phyloP scores from a whole-genome alignment of 257 asterid species.

The Solanum rostratum region DNA sequence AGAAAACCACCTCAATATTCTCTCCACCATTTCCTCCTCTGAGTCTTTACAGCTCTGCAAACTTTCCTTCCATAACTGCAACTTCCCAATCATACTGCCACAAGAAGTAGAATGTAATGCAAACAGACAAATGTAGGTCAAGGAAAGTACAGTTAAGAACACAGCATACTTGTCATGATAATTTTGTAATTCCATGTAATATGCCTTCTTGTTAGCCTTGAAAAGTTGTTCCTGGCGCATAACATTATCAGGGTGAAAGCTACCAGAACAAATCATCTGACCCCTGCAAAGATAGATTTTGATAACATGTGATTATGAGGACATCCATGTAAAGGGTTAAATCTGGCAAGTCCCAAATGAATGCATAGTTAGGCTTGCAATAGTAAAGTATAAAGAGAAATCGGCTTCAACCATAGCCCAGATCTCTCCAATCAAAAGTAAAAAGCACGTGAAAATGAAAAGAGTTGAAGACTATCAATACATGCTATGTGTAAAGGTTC shows the following conservation, averaged over 20 bases:
- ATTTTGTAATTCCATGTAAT: conserved; percentile 49
- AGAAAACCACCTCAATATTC: conserved; percentile 17
- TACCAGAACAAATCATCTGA: conserved; percentile 60
- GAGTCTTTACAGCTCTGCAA: conserved; percentile 25
- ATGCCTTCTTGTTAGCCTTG: conserved; percentile 49
- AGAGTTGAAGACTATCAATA: not conserved
- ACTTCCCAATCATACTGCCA: conserved; percentile 39
- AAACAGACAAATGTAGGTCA: not conserved
- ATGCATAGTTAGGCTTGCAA: not conserved
- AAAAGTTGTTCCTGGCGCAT: conserved; percentile 39
- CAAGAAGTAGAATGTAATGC: conserved; percentile 3
- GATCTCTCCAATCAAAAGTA: not conserved
- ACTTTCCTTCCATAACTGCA: conserved; percentile 29
- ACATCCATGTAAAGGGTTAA: not conserved
- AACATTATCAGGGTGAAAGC: conserved; percentile 75
- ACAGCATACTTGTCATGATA: conserved; percentile 61
- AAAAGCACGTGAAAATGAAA: not conserved
- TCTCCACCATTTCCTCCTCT: conserved; percentile 23
- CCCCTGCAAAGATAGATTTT: conserved; percentile 49
- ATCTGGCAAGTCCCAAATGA: not conserved
- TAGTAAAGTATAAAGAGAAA: not conserved
- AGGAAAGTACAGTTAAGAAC: not conserved
- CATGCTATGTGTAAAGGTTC: not conserved
- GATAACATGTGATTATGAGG: not conserved
- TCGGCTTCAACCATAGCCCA: not conserved